Base-by-base conservation (phyloP, 768 basidiomycete species). In the Amanita pseudoporphyria region DNA sequence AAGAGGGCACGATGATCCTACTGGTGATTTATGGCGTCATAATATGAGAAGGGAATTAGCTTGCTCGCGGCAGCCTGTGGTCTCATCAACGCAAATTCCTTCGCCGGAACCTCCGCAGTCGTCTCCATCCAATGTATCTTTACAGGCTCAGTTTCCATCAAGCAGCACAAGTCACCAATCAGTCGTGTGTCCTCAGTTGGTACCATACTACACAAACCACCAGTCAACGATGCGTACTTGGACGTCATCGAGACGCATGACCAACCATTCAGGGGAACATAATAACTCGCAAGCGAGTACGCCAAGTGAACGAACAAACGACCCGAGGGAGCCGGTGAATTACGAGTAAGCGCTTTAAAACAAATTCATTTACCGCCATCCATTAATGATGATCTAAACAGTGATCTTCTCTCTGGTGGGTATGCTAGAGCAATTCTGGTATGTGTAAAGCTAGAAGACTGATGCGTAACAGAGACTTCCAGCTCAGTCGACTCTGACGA, bases 1-100 rank as follows among this genome's bases (percentile, higher is more conserved):
- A 26, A 46, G 45, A 16, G 45, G 24, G 12, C 45, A 21, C 6
- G 32, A 46, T n/a, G 45, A 46, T 46, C 45, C 45, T 3, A 37
- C 12, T 13, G 45, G 45, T n/a, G 45, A 46, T n/a, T 2, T 46
- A 9, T 46, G 45, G 45, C 45, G 45, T 21, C 14, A n/a, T 14
- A 42, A 28, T 24, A 28, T 42, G 41, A 28, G 41, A 26, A 30
- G 13, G n/a, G n/a, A 42, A 10, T 6, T 14, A 9, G 19, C 7
- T 10, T 4, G 37, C 37, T 5, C 18, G 24, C 14, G 13, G 24
- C 41, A 22, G 5, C 41, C 18, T 14, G 26, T 28, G 26, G 41
- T 43, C 4, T 26, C 41, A 10, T 30, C 41, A n/a, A 14, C 22
- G 3, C 5, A 42, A 24, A 19, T 38, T 24, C 24, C 14, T 22